phyloP scores from a whole-genome alignment of 1,139 yeast genomes.

The Nakaseomyces bracarensis region DNA sequence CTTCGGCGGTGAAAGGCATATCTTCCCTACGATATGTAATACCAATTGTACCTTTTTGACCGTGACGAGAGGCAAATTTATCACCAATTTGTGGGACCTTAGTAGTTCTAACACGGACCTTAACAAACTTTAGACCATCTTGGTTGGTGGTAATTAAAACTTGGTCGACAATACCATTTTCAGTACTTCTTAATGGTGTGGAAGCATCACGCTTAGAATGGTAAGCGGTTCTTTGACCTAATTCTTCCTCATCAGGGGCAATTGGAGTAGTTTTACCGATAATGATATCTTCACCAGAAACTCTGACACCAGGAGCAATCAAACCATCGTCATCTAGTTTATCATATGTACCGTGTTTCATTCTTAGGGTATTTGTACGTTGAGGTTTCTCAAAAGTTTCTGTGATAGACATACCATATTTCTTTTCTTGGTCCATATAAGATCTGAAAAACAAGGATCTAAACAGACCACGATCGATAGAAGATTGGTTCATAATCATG shows the following conservation, averaged over 20 bases:
- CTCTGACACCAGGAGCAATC: constrained; percentile 97
- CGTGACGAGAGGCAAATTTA: constrained; percentile 98
- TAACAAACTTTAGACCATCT: constrained; percentile 94
- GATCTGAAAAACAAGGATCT: constrained; percentile 93
- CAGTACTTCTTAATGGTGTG: constrained; percentile 93
- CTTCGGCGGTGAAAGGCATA: constrained; percentile 97
- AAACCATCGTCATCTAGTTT: constrained; percentile 97
- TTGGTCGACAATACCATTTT: constrained; percentile 97
- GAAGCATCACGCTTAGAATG: constrained; percentile 99
- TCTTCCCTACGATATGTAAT: constrained; percentile 97
- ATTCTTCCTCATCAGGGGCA: constrained; percentile 95
- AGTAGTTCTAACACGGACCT: constrained; percentile 98
- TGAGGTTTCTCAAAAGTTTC: constrained; percentile 96
- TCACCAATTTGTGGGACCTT: constrained; percentile 98
- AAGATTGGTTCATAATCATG: constrained; percentile 97
- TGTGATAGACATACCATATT: constrained; percentile 96
- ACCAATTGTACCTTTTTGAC: constrained; percentile 99
- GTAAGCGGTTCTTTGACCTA: constrained; percentile 96
- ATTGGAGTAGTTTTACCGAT: constrained; percentile 98
- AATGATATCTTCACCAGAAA: constrained; percentile 95
- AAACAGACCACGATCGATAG: constrained; percentile 93
- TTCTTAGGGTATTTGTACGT: constrained; percentile 84
- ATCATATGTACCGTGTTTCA: constrained; percentile 97
- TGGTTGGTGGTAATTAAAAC: constrained; percentile 94
- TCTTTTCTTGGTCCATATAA: constrained; percentile 96